Evolutionary conservation across 1,139 yeast genomes (phyloP), one percentile per base, ranked within the genome.

Genomic region (Candida tropicalis): DNA sequence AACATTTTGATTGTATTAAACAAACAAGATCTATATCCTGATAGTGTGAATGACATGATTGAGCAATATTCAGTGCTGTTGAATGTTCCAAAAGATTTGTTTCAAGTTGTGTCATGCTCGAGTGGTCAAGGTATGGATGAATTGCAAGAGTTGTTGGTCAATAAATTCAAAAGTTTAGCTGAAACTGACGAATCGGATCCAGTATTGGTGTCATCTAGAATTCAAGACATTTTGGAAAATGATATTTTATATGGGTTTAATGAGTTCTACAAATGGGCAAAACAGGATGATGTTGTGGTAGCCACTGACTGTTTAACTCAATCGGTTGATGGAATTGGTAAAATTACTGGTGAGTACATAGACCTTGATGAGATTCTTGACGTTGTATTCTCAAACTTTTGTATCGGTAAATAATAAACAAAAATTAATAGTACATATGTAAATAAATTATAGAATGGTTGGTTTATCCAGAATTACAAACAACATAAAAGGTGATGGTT

Each of bases 291-390:
- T 54, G 82, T 89, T 2, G 95, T 89, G 0, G 63, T 90, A 38
- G 96, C 96, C 0, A 72, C 88, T 1, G 97, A 93, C 48, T 83
- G 87, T 47, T 70, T 93, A 35, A 75, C 79, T 41, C 79, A 78
- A 45, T 82, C 97, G 0, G 81, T 86, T 11, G 91, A 86, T 22
- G 97, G 97, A 0, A 86, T 93, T 31, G 97, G 97, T 0, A 87
- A 84, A 56, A 86, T 93, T 28, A 90, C 97, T 0, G 99, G 99
- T 0, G 86, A 87, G 38, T 79, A 90, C 0, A 82, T 93, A 11
- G 96, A 96, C 0, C 77, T 91, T 0, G 98, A 93, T 56, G 99
- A 93, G 58, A 82, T 95, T 1, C 68, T 95, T 9, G 97, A 95
- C 0, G 93, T 87, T 3, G 95, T 93, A 0, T 93, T 93, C 59